These are phyloP conservation scores for Amborella trichopoda DNA, from an alignment of 164 flowering plant species.

Conservation along the genomic window DNA sequence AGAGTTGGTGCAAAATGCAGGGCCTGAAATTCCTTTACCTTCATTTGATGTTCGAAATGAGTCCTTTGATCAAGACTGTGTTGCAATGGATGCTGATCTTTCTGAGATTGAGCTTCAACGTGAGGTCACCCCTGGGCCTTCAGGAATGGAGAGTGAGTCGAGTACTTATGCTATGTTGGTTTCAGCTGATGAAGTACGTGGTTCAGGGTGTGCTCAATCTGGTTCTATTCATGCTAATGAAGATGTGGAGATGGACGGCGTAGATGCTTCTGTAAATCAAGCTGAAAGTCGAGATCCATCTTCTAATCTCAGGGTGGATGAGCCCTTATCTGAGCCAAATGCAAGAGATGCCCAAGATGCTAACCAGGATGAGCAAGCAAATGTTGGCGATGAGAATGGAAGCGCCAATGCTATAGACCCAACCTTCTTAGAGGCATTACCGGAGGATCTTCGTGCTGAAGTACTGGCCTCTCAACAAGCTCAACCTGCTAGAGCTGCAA, in stretches of 20 bases:
- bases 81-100: slow-evolving; percentile 3
- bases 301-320: slow-evolving; percentile 24
- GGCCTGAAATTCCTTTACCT: too few relatives aligned
- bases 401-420: slow-evolving; percentile 75
- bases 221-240: slow-evolving; percentile 20
- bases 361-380: slow-evolving; percentile 35
- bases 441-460: slow-evolving; percentile 92
- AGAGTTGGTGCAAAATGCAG: too few relatives aligned
- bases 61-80: too few relatives aligned
- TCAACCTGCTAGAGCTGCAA: slow-evolving; percentile 55
- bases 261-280: slow-evolving; percentile 28
- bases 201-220: slow-evolving; percentile 20
- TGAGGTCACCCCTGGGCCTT: slow-evolving; percentile 16
- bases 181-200: slow-evolving; percentile 28
- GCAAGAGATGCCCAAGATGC: slow-evolving; percentile 24
- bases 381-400: slow-evolving; percentile 28
- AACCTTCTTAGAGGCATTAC: slow-evolving; percentile 89
- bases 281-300: slow-evolving; percentile 18
- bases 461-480: slow-evolving; percentile 92
- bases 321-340: slow-evolving; percentile 23
- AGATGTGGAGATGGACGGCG: slow-evolving; percentile 65
- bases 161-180: slow-evolving; percentile 16
- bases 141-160: slow-evolving; percentile 25
- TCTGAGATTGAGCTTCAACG: slow-evolving; percentile 18
- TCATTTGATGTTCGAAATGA: too few relatives aligned